Evolutionary conservation across 805 yeast species (phyloP), one percentile per base, ranked within the genome.

Genomic region (Yarrowia sp.): DNA sequence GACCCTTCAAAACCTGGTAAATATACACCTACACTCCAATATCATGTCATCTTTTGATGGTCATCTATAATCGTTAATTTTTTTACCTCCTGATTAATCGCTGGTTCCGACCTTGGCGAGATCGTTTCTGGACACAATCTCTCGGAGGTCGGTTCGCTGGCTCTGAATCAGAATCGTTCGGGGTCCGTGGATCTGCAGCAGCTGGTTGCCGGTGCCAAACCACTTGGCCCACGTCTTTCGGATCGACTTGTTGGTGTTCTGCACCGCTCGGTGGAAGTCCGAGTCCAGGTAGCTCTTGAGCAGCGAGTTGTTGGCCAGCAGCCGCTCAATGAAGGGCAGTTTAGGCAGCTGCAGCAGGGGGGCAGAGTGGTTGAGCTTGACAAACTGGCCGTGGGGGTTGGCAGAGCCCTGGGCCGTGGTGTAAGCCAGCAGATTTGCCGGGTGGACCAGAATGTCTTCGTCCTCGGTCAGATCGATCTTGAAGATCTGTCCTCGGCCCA

Each of bases 371-470:
- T 58, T 58, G 14, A 58, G 64, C 40, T 40, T 24, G 39, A 50
- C 50, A 13, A 42, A 46, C 43, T 39, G 44, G 9, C 55, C 43
- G 30, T 63, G 56, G 24, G 44, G 40, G 40, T 33, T 64, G 39
- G 34, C 19, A 15, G 50, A 19, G 2, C 66, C 55, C 55, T 61
- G 66, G 24, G 55, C 34, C 12, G 67, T 52, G 19, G 78, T 70
- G 69, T 73, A 78, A 19, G 86, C 86, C n/a, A 83, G 69, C 39
- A 83, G 72, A 36, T 78, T 72, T 42, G 74, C 75, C 15, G 86
- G 83, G 66, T 76, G 80, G 14, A 82, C 72, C 36, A 75, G 70
- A 20, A 82, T 69, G 43, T 74, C 74, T 66, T 83, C 86, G 42
- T 73, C 74, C n/a, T 74, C 73, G 9, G 70, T 73, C 30, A 83